Base-by-base conservation (phyloP, 257 asterid species). In the Nicotiana attenuata region DNA sequence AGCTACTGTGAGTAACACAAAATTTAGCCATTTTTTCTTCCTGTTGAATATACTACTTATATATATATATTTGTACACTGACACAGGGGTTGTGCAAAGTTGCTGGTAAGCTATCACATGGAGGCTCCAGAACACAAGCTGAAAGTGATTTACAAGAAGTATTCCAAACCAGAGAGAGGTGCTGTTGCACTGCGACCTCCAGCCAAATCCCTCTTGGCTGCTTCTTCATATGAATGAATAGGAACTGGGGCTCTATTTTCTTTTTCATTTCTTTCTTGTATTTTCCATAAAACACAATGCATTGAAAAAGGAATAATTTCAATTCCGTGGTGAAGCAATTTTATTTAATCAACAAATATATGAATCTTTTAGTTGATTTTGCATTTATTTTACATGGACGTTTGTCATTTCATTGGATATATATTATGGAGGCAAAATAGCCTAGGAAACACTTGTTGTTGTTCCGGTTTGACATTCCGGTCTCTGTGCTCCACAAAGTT, bases 151-250 rank as follows among this genome's bases (percentile, higher is more conserved):
- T 87, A 86, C 82, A 86, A 80, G 65, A 95, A 95, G 29, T 95
- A 95, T 83, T 87, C 88, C 0, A 86, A 59, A 61, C 52, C 88
- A 0, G 91, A 89, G 65, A 66, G 91, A 77, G 94, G 89, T 10
- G 91, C 88, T 10, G 97, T 95, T 28, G 97, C 94, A 17, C 31
- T 89, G 33, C 38, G 86, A 6, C 86, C 92, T 10, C 98, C 99
- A 3, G 92, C 96, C 57, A 82, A 85, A 11, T 82, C 89, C 55
- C 94, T 93, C 11, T 76, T 90, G 91, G 80, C 86, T 7, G 35
- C 71, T 5, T 52, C 69, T 7, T 64, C 19, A 57, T n/a, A 63
- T 33, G 56, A 55, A 15, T 28, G 2, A 28, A 28, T 28, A 10
- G 13, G 41, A 0, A 15, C 15, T 65, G 19, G 10, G 11, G 17